Conservation (phyloP, 1,284 basidiomycete genomes). For the Puccinia hordei region DNA sequence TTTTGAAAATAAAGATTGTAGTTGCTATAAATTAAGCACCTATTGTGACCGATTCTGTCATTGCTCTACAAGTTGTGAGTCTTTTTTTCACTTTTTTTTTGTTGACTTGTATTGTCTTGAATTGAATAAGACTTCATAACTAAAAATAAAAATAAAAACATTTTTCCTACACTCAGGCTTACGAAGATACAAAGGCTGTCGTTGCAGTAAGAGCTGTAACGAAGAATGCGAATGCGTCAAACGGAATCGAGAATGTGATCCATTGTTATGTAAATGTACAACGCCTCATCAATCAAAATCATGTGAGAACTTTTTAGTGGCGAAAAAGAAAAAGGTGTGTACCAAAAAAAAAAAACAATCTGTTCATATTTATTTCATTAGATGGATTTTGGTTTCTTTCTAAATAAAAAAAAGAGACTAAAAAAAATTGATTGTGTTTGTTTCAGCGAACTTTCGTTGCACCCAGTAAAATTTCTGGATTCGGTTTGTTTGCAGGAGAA, state of each 20-base stretch:
- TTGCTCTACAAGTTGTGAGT: constrained; percentile 14
- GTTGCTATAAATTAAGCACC: constrained; percentile 6
- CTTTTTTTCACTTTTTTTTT: not conserved
- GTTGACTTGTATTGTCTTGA: constrained; percentile 6
- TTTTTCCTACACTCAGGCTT: not conserved
- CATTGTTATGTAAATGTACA: constrained; percentile 11
- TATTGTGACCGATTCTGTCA: constrained; percentile 29
- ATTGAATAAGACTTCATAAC: not conserved
- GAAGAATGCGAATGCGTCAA: constrained; percentile 15
- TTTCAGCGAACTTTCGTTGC: constrained; percentile 37
- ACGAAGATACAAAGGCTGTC: constrained; percentile 31
- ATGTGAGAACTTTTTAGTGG: constrained; percentile 23
- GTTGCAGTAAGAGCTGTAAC: not conserved
- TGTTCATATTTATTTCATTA: not conserved
- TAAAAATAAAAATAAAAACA: no score
- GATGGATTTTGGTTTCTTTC: not conserved
- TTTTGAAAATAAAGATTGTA: constrained; percentile 6
- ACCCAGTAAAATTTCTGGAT: constrained; percentile 26
- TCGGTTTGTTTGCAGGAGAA: constrained; percentile 32
- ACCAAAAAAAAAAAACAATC: not conserved
- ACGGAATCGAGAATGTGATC: constrained; percentile 25
- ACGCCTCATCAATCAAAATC: not conserved
- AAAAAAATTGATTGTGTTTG: not conserved
- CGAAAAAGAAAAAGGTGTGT: constrained; percentile 16
- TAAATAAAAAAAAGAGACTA: not conserved